phyloP scores from a whole-genome alignment of 2,329 filamentous ascomycete species.

The Bretziella fagacearum region DNA sequence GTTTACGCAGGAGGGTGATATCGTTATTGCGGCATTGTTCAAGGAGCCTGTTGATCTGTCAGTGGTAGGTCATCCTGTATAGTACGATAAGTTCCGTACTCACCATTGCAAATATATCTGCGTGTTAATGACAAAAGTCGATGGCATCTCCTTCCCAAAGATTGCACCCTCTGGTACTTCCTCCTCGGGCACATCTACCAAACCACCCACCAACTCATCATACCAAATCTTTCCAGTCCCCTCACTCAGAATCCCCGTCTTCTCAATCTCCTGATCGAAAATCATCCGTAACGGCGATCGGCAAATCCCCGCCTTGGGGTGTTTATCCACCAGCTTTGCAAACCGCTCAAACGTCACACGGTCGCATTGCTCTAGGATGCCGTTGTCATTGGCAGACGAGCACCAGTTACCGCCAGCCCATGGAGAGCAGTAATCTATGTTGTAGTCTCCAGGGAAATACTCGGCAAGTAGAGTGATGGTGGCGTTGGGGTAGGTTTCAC shows the following conservation, averaged over 20 bases:
- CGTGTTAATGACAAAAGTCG: conserved; percentile 40
- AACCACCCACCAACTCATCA: conserved; percentile 24
- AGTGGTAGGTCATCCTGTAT: not conserved
- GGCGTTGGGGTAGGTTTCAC: conserved; percentile 28
- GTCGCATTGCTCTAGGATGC: conserved; percentile 15
- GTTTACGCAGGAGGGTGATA: conserved; percentile 42
- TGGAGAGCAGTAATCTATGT: conserved; percentile 64
- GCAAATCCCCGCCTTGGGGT: conserved; percentile 43
- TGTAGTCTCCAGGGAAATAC: conserved; percentile 73
- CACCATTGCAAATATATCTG: conserved; percentile 61
- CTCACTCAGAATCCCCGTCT: conserved; percentile 30
- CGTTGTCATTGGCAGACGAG: conserved; percentile 35
- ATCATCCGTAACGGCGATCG: conserved; percentile 16
- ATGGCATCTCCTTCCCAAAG: conserved; percentile 22
- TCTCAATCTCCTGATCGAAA: conserved; percentile 18
- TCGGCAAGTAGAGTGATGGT: conserved; percentile 51
- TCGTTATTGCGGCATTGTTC: conserved; percentile 55
- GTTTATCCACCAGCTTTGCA: conserved; percentile 12
- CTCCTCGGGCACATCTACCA: conserved; percentile 18
- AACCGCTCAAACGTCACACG: conserved; percentile 16
- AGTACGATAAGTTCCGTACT: conserved; percentile 12
- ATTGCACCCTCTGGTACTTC: conserved; percentile 22
- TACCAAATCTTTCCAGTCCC: conserved; percentile 27
- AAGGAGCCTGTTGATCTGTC: conserved; percentile 29
- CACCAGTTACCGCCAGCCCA: conserved; percentile 59